Evolutionary conservation across 192 early-diverging fungal species (phyloP).

Genomic region (Linnemannia hyalina): DNA sequence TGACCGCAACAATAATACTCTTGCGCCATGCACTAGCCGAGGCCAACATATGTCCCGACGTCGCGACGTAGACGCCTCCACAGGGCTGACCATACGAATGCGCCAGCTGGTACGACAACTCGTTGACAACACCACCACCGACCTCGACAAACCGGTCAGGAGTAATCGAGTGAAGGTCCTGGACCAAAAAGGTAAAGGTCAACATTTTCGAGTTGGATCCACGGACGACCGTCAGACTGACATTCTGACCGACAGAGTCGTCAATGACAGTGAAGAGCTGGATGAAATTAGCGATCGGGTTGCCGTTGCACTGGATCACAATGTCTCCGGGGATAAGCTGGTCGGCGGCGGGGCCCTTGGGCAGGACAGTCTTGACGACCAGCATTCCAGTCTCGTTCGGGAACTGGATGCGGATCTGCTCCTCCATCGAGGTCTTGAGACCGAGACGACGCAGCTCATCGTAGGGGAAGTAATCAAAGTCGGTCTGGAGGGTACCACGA

Average conservation of each 20-base stretch:
- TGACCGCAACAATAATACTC: conserved; percentile 74
- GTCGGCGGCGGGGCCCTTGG: conserved; percentile 75
- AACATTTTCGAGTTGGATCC: conserved; percentile 60
- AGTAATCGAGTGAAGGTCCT: conserved; percentile 84
- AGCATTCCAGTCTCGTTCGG: conserved; percentile 82
- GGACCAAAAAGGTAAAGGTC: conserved; percentile 55
- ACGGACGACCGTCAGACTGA: conserved; percentile 70
- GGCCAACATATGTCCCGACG: conserved; percentile 76
- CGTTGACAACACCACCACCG: conserved; percentile 84
- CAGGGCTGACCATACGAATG: conserved; percentile 77
- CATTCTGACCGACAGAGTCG: conserved; percentile 62
- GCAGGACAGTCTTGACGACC: conserved; percentile 70
- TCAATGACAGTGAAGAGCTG: conserved; percentile 75
- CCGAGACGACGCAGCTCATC: conserved; percentile 81
- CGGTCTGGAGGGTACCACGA: conserved; percentile 83
- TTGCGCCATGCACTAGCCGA: conserved; percentile 77
- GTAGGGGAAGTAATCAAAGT: conserved; percentile 77
- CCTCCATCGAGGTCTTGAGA: conserved; percentile 74
- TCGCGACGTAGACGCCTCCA: conserved; percentile 85
- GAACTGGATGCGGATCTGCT: conserved; percentile 68
- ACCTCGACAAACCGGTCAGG: conserved; percentile 88
- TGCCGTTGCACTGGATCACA: conserved; percentile 72
- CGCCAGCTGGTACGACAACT: conserved; percentile 84
- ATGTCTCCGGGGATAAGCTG: conserved; percentile 80
- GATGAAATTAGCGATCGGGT: conserved; percentile 80